Evolutionary conservation across 1,284 basidiomycete species (phyloP).

Genomic region (Naganishia albida): DNA sequence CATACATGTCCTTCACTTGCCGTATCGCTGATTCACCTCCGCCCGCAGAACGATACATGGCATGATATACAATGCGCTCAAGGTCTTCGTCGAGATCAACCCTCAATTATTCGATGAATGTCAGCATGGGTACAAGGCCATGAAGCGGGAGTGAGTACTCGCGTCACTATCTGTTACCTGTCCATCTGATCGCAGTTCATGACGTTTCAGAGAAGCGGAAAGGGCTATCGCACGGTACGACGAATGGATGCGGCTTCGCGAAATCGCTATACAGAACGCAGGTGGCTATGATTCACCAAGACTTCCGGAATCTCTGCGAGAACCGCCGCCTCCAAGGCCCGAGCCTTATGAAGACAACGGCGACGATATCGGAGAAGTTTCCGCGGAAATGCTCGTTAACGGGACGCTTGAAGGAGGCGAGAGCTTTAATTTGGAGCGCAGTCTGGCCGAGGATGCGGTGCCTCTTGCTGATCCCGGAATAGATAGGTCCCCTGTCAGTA

Average conservation of each 20-base stretch:
- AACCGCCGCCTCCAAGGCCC: conserved; percentile 68
- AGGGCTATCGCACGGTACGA: conserved; percentile 76
- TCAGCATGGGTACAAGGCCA: conserved; percentile 90
- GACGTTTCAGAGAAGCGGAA: conserved; percentile 69
- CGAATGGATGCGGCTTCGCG: conserved; percentile 77
- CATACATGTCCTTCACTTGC: conserved; percentile 18
- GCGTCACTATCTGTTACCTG: conserved; percentile 20
- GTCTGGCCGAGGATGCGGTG: conserved; percentile 74
- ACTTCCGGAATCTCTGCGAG: conserved; percentile 67
- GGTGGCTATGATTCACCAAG: conserved; percentile 62
- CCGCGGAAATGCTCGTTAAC: conserved; percentile 66
- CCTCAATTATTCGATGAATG: conserved; percentile 92
- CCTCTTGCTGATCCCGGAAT: conserved; percentile 79
- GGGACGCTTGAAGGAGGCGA: conserved; percentile 67
- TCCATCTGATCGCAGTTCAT: conserved; percentile 26
- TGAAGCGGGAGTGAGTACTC: conserved; percentile 71
- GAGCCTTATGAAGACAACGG: conserved; percentile 66
- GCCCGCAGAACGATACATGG: conserved; percentile 93
- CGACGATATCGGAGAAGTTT: conserved; percentile 76
- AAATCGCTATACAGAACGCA: conserved; percentile 70
- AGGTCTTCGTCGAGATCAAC: conserved; percentile 99
- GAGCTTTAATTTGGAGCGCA: conserved; percentile 69
- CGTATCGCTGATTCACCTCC: too few relatives aligned
- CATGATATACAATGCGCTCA: conserved; percentile 98
- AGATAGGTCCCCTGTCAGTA: conserved; percentile 59